phyloP scores from a whole-genome alignment of 495 filamentous ascomycete genomes.

The Aspergillus nanangensis region DNA sequence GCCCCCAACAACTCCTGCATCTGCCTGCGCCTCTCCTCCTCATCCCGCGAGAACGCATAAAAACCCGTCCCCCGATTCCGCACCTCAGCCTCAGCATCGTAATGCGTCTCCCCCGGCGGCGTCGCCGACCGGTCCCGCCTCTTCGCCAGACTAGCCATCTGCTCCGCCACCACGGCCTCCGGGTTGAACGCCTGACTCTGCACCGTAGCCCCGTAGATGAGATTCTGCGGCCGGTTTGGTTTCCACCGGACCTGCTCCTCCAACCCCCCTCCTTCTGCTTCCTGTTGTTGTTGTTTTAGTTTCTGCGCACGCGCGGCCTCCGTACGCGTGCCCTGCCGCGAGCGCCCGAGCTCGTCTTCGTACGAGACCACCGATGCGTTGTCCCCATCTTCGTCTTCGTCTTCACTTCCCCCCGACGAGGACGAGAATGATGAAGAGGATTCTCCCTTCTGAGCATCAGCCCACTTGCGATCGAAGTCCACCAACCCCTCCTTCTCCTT shows the following conservation, averaged over 20 bases:
- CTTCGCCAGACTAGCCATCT: conserved; percentile 69
- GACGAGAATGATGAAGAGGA: too few species aligned
- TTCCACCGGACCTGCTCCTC: conserved; percentile 47
- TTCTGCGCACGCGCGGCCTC: conserved; percentile 54
- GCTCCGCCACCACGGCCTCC: conserved; percentile 48
- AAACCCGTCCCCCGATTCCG: conserved; percentile 87
- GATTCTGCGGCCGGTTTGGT: conserved; percentile 58
- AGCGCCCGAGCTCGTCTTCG: conserved; percentile 85
- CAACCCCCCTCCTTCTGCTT: conserved; percentile 17
- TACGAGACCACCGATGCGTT: conserved; percentile 69
- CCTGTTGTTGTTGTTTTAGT: conserved; percentile 37
- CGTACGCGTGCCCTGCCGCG: conserved; percentile 59
- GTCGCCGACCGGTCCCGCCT: conserved; percentile 71
- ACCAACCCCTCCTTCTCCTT: conserved; percentile 57
- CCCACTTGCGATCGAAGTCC: conserved; percentile 96
- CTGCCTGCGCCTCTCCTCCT: conserved; percentile 58
- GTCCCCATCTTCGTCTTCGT: conserved; percentile 32
- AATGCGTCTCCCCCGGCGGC: conserved; percentile 75
- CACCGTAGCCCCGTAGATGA: conserved; percentile 81
- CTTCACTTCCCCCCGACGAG: conserved; percentile 26
- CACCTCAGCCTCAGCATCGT: conserved; percentile 77
- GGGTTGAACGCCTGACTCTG: conserved; percentile 78
- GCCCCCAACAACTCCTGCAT: conserved; percentile 69
- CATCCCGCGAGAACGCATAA: conserved; percentile 75
- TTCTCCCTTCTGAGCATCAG: conserved; percentile 50